These are phyloP conservation scores for Naumovozyma baii DNA, from an alignment of 805 yeast species.

Conservation along the genomic window DNA sequence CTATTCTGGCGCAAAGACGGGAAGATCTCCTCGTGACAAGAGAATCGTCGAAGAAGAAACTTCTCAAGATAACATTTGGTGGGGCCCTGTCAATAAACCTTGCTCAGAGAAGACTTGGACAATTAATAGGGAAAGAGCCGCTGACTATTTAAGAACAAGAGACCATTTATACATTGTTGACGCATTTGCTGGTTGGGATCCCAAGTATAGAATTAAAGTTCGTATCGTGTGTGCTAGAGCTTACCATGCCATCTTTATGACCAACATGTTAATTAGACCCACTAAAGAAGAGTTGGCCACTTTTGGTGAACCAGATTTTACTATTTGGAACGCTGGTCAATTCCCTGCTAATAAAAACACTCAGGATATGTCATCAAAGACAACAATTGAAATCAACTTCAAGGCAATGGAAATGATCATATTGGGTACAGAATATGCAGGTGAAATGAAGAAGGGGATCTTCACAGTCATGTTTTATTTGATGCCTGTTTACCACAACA, in stretches of 20 bases:
- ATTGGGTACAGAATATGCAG: slow-evolving; percentile 97
- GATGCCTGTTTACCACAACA: slow-evolving; percentile 89
- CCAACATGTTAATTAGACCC: slow-evolving; percentile 95
- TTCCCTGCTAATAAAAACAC: slow-evolving; percentile 97
- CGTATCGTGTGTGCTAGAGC: slow-evolving; percentile 97
- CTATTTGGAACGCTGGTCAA: slow-evolving; percentile 96
- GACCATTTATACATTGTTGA: slow-evolving; percentile 89
- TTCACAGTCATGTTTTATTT: slow-evolving; percentile 98
- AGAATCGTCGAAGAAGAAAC: slow-evolving; percentile 93
- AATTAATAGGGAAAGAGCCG: slow-evolving; percentile 91
- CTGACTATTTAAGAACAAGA: slow-evolving; percentile 92
- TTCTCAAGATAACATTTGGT: slow-evolving; percentile 81
- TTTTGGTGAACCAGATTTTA: slow-evolving; percentile 96
- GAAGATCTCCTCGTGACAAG: slow-evolving; percentile 97
- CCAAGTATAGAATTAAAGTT: slow-evolving; percentile 90
- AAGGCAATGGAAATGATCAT: slow-evolving; percentile 98
- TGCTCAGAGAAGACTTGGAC: slow-evolving; percentile 91
- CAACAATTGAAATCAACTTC: slow-evolving; percentile 93
- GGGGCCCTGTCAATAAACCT: slow-evolving; percentile 98
- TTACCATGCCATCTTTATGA: slow-evolving; percentile 95
- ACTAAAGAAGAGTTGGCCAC: slow-evolving; percentile 76
- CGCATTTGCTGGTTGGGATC: slow-evolving; percentile 99
- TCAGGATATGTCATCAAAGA: slow-evolving; percentile 92
- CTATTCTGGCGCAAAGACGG: slow-evolving; percentile 90
- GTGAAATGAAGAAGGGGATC: slow-evolving; percentile 99